Percentiles rank a stretch among this genome's conserved stretches.
phyloP scores from a whole-genome alignment of 345 rosid species.

The Turnera subulata region DNA sequence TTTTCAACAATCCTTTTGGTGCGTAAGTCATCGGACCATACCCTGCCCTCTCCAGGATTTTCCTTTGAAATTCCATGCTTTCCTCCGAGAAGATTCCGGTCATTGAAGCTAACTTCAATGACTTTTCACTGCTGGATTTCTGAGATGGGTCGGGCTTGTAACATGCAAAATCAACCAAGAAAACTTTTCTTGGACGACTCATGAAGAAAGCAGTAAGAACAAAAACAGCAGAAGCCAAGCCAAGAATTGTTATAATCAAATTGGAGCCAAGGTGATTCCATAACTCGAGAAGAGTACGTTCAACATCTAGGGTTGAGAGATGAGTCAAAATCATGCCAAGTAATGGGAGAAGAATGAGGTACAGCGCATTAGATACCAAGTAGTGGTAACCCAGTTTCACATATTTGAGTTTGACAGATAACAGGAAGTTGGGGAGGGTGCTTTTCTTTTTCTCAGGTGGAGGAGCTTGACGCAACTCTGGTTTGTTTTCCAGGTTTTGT shows the following conservation, averaged over 20 bases:
- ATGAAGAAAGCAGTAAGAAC: not conserved
- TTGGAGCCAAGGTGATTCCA: conserved; percentile 7
- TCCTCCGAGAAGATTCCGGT: conserved; percentile 7
- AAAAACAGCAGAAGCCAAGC: not conserved
- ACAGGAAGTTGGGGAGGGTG: conserved; percentile 24
- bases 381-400: conserved; percentile 42
- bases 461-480: not conserved
- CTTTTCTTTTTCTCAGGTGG: conserved; percentile 5
- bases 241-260: not conserved
- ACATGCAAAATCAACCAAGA: conserved; percentile 19
- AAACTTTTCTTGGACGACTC: conserved; percentile 8
- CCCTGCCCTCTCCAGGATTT: conserved; percentile 17
- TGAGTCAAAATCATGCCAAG: not conserved
- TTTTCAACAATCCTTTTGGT: not conserved
- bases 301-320: not conserved
- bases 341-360: conserved; percentile 6
- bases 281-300: not conserved
- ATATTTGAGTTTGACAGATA: conserved; percentile 30
- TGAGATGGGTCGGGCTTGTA: conserved; percentile 14
- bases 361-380: conserved; percentile 17
- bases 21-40: conserved; percentile 15
- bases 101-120: conserved; percentile 1
- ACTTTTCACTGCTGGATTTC: not conserved
- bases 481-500: conserved; percentile 1
- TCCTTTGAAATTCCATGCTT: conserved; percentile 16